phyloP scores from a whole-genome alignment of 176 grass and related monocot species.

The Rhipidocladum racemiflorum region DNA sequence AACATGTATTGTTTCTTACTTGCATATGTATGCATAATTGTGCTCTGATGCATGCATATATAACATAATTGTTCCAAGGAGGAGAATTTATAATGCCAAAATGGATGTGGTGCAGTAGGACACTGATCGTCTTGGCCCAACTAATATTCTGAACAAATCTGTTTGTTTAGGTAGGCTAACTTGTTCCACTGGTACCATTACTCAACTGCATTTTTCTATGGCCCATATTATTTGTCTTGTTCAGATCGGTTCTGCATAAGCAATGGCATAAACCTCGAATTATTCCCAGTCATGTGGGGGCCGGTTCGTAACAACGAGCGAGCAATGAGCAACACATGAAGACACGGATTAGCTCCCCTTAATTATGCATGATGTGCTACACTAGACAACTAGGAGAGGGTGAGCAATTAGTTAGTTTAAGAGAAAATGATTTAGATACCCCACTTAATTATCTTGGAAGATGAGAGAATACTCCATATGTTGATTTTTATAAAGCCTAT shows the following conservation, averaged over 20 bases:
- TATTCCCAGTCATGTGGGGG: neutral
- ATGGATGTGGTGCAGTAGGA: neutral
- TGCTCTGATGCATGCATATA: neutral
- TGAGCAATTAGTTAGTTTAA: neutral
- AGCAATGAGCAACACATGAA: neutral
- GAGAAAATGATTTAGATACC: too few relatives aligned
- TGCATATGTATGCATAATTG: slow-evolving; percentile 14
- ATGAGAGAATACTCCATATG: too few relatives aligned
- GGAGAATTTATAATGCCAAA: neutral
- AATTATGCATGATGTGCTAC: neutral
- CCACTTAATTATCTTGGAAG: too few relatives aligned
- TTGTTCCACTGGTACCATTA: neutral
- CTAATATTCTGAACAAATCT: slow-evolving; percentile 3
- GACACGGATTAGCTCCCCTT: neutral
- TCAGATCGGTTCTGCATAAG: neutral
- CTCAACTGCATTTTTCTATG: neutral
- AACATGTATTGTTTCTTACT: neutral
- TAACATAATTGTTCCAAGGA: neutral
- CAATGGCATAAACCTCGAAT: neutral
- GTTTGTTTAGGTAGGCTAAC: neutral
- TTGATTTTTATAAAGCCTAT: too few relatives aligned
- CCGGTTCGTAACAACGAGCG: neutral
- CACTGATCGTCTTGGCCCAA: neutral
- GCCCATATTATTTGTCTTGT: neutral
- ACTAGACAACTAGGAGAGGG: neutral